Evolutionary conservation across 2,329 filamentous ascomycete species (phyloP), one percentile per base, ranked within the genome.

Genomic region (Alternaria angustiovoidea): DNA sequence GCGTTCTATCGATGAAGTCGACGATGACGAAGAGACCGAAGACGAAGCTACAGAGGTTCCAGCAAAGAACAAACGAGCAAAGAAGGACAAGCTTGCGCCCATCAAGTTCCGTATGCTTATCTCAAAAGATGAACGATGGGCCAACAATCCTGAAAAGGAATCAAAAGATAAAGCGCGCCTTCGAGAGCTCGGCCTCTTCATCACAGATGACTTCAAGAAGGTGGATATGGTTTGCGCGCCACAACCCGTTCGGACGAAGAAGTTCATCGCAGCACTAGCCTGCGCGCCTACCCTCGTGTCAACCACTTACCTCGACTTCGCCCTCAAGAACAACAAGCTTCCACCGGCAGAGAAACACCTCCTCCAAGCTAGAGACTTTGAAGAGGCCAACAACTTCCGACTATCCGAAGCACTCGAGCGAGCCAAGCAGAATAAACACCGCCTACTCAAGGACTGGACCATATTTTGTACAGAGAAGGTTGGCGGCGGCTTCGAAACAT

Each of bases 181-280:
- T 56, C 91, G 94, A 61, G 88, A 91, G 46, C 81, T 98, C 36
- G 95, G 95, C 7, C 91, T 99, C 57, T 85, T 89, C 67, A 87
- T 97, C 22, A 90, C 92, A 5, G 85, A 90, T 68, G 91, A 97
- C 72, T 88, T 88, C 26, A 86, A 87, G 48, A 85, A 87, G 44
- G 95, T 92, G 75, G 92, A 94, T 70, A 92, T 96, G 75, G 86
- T 99, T 11, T 93, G 93, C 34, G 94, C 94, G 4, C 95, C 94
- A 1, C 87, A 88, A 42, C 88, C 98, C 62, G 87, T 97, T 34
- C 90, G 95, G 38, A 99, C 95, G 0, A 89, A 92, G 75, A 99
- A 99, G 75, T 99, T 99, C 75, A 89, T 98, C 51, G 91, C 90
- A 62, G 93, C 93, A 12, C 82, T 99, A 28, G 93, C 95, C 18